These are phyloP conservation scores for Aspergillus fumigatiaffinis DNA, from an alignment of 2,329 filamentous ascomycete species.

Conservation along the genomic window DNA sequence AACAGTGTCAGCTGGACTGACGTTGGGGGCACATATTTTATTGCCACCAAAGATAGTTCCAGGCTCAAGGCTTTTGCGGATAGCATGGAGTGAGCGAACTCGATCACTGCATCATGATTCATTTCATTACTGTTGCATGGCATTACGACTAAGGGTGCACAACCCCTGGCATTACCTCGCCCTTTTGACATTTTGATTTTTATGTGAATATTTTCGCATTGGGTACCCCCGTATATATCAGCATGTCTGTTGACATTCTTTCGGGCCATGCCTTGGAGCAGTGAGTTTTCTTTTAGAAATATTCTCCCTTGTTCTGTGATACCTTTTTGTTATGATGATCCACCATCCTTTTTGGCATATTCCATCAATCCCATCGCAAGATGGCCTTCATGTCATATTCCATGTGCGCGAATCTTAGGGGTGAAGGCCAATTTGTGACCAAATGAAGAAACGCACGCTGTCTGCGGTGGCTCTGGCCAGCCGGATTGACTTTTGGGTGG, in stretches of 20 bases:
- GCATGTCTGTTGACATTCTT: not conserved
- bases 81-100: slow-evolving; percentile 24
- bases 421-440: not conserved
- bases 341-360: not conserved
- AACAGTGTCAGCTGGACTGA: slow-evolving; percentile 85
- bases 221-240: slow-evolving; percentile 1
- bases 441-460: not conserved
- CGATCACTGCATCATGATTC: not conserved
- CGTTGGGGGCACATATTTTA: slow-evolving; percentile 77
- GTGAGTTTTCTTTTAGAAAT: slow-evolving; percentile 4
- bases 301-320: slow-evolving; percentile 10
- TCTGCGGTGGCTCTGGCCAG: not conserved
- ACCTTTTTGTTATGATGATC: slow-evolving; percentile 13
- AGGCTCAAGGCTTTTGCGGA: slow-evolving; percentile 49
- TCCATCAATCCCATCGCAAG: not conserved
- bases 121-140: not conserved
- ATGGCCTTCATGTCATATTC: not conserved
- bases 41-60: slow-evolving; percentile 71
- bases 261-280: not conserved
- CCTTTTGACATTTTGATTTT: not conserved
- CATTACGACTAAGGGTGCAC: not conserved
- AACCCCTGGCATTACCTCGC: not conserved
- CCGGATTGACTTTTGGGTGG: not conserved
- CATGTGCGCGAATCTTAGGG: not conserved
- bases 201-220: not conserved